Conservation (phyloP, 306 rosid genomes). For the Fragaria vesca region DNA sequence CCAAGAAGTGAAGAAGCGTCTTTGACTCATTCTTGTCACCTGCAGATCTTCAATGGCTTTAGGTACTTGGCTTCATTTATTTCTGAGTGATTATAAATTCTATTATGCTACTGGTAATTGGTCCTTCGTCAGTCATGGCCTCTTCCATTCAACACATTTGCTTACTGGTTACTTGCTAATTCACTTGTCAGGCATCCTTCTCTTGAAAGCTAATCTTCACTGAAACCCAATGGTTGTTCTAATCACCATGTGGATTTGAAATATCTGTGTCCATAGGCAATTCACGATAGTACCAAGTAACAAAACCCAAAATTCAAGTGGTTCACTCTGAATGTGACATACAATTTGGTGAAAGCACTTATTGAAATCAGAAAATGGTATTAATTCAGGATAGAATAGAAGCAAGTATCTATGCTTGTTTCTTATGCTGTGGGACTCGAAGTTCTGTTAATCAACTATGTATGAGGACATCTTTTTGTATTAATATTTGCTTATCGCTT, state of each 20-base stretch:
- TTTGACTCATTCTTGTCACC: background rate
- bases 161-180: background rate
- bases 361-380: background rate
- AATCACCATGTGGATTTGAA: too few relatives aligned
- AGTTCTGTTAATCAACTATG: background rate
- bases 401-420: background rate
- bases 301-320: background rate
- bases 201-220: too few relatives aligned
- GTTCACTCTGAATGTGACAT: background rate
- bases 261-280: too few relatives aligned
- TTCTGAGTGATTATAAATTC: background rate
- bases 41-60: background rate
- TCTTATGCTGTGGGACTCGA: background rate
- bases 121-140: background rate
- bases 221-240: too few relatives aligned
- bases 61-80: slow-evolving; percentile 13
- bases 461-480: background rate
- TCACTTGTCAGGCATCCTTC: background rate
- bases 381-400: background rate
- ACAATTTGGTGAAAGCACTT: background rate
- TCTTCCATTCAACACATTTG: background rate
- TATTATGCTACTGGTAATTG: background rate
- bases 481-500: background rate
- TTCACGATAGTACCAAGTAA: too few relatives aligned
- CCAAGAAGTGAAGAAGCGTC: background rate